Percentiles rank a stretch among this genome's conserved stretches.
These are phyloP conservation scores for Fusarium concolor DNA, from an alignment of 2,329 filamentous ascomycete genomes.

Conservation along the genomic window DNA sequence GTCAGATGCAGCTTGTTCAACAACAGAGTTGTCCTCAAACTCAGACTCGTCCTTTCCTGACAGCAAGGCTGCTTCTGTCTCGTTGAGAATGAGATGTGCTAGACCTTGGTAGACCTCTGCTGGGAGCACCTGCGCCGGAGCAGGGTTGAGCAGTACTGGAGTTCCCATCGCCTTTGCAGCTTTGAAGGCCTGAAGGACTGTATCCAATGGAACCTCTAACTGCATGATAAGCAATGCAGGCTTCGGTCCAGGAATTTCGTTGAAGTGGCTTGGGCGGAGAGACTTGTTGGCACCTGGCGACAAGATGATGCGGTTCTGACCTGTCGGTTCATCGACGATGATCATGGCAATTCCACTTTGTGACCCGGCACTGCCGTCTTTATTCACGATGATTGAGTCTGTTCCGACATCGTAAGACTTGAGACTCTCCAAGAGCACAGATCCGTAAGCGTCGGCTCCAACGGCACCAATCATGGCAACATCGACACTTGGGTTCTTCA, in stretches of 20 bases:
- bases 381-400: constrained; percentile 59
- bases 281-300: constrained; percentile 76
- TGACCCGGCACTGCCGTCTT: constrained; percentile 56
- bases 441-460: constrained; percentile 74
- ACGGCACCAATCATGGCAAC: constrained; percentile 83
- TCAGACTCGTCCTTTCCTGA: constrained; percentile 64
- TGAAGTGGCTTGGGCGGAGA: constrained; percentile 54
- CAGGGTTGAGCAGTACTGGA: constrained; percentile 84
- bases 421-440: constrained; percentile 68
- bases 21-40: constrained; percentile 59
- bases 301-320: constrained; percentile 83
- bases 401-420: constrained; percentile 71
- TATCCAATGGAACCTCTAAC: constrained; percentile 76
- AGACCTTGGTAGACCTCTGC: constrained; percentile 73
- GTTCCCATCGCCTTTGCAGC: constrained; percentile 61
- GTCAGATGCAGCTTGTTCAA: constrained; percentile 61
- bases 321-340: constrained; percentile 76
- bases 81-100: constrained; percentile 87
- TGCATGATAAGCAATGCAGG: constrained; percentile 79
- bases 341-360: constrained; percentile 76
- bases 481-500: constrained; percentile 50
- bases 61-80: constrained; percentile 85
- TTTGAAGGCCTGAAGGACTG: constrained; percentile 70
- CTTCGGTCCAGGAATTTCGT: constrained; percentile 47
- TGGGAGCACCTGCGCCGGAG: constrained; percentile 78